Percentiles rank a stretch among this genome's conserved stretches.
These are phyloP conservation scores for Ophiostoma sp. DNA, from an alignment of 2,329 filamentous ascomycete species.

Conservation along the genomic window DNA sequence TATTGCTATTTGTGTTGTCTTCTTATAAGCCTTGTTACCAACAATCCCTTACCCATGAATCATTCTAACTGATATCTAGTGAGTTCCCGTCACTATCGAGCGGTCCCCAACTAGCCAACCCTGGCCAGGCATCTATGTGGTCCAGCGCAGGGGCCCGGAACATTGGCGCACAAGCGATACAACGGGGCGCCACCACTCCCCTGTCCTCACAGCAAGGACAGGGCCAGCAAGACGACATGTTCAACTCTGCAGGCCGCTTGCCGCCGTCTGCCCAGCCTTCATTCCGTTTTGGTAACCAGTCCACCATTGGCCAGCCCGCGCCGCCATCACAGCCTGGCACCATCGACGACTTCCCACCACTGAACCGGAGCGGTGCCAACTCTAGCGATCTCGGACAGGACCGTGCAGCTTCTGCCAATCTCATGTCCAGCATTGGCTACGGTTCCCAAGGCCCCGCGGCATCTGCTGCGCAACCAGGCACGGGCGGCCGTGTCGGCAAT, in stretches of 20 bases:
- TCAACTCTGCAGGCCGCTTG: slow-evolving; percentile 38
- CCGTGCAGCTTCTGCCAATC: slow-evolving; percentile 43
- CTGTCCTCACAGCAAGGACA: slow-evolving; percentile 43
- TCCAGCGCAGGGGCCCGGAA: slow-evolving; percentile 46
- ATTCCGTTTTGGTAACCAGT: slow-evolving; percentile 47
- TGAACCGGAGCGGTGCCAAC: slow-evolving; percentile 50
- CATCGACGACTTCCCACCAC: slow-evolving; percentile 58
- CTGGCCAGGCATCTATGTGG: slow-evolving; percentile 51
- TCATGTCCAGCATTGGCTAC: slow-evolving; percentile 53
- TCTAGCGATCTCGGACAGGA: slow-evolving; percentile 53
- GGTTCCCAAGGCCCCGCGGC: slow-evolving; percentile 42
- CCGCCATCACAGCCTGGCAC: slow-evolving; percentile 45
- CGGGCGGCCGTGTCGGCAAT: slow-evolving; percentile 45
- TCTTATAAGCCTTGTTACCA: neutral
- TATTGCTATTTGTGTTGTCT: neutral
- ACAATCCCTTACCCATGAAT: neutral
- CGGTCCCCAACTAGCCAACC: slow-evolving; percentile 49
- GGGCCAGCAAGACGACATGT: slow-evolving; percentile 45
- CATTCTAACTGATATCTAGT: slow-evolving; percentile 39
- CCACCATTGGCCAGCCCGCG: slow-evolving; percentile 29
- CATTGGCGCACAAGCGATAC: slow-evolving; percentile 43
- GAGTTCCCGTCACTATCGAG: slow-evolving; percentile 63
- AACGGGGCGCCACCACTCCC: slow-evolving; percentile 49
- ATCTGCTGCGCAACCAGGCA: slow-evolving; percentile 33
- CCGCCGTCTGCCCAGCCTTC: slow-evolving; percentile 39